Evolutionary conservation across 495 filamentous ascomycete genomes (phyloP).

Genomic region (Penicillium turbatum): DNA sequence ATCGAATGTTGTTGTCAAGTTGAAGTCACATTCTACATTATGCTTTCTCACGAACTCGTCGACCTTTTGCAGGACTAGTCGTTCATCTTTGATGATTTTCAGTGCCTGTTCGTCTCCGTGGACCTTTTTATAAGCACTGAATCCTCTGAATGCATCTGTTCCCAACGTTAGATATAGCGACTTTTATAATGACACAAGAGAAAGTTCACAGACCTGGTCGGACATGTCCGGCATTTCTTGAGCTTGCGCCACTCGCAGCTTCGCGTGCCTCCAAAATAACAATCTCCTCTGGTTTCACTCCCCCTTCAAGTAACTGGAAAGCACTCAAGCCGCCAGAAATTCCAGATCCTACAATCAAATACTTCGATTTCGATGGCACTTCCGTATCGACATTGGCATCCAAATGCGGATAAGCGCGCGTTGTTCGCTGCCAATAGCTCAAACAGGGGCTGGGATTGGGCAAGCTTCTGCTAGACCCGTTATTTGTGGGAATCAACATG

Average conservation of each 20-base stretch:
- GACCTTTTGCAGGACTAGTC: constrained; percentile 24
- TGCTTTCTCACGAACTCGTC: constrained; percentile 25
- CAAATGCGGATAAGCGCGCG: constrained; percentile 24
- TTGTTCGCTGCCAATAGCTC: constrained; percentile 36
- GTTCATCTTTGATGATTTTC: constrained; percentile 28
- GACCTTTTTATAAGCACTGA: constrained; percentile 28
- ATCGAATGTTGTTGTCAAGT: constrained; percentile 28
- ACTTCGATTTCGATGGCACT: constrained; percentile 16
- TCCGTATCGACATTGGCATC: constrained; percentile 13
- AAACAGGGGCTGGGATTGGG: constrained; percentile 23
- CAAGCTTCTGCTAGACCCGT: constrained; percentile 19
- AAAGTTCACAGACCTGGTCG: constrained; percentile 26
- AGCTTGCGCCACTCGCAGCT: constrained; percentile 29
- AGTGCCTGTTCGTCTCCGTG: constrained; percentile 30
- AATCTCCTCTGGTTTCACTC: constrained; percentile 21
- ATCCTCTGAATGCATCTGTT: constrained; percentile 33
- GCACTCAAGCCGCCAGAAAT: constrained; percentile 27
- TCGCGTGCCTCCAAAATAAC: constrained; percentile 33
- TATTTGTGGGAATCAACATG: not conserved
- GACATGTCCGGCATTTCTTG: constrained; percentile 32
- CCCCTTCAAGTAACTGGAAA: constrained; percentile 24
- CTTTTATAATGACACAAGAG: too few species aligned
- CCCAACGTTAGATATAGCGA: not conserved
- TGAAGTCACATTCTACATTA: constrained; percentile 29
- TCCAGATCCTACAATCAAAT: constrained; percentile 29